Conservation (phyloP, 1,284 basidiomycete species). For the Schizophyllum commune region DNA sequence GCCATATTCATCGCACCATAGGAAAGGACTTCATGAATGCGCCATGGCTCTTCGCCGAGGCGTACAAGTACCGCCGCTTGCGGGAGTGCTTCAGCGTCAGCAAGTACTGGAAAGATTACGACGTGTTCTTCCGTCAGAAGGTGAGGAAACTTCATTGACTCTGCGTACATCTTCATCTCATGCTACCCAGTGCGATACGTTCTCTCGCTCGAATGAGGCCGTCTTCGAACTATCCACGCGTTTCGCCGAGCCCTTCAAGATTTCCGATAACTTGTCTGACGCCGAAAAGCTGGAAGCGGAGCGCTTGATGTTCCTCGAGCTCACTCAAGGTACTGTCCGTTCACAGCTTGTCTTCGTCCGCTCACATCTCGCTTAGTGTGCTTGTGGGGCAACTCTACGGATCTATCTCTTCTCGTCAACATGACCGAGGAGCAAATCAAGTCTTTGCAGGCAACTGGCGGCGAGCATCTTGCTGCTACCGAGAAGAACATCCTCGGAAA, state of each 20-base stretch:
- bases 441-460: conserved; percentile 93
- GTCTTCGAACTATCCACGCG: conserved; percentile 94
- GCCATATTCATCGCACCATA: conserved; percentile 17
- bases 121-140: conserved; percentile 89
- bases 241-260: conserved; percentile 81
- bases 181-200: conserved; percentile 77
- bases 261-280: conserved; percentile 46
- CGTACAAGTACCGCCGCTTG: conserved; percentile 95
- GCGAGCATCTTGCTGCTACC: conserved; percentile 90
- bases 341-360: neutral
- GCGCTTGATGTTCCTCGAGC: conserved; percentile 87
- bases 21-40: conserved; percentile 96
- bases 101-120: conserved; percentile 88
- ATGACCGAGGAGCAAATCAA: conserved; percentile 99
- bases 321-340: conserved; percentile 65
- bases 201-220: conserved; percentile 86
- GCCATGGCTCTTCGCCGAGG: conserved; percentile 94
- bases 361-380: conserved; percentile 49
- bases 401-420: conserved; percentile 92
- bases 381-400: conserved; percentile 95
- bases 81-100: conserved; percentile 94
- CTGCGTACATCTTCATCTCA: neutral
- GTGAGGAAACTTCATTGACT: conserved; percentile 24
- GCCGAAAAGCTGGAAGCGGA: conserved; percentile 69
- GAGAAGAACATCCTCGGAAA: conserved; percentile 95